phyloP scores from a whole-genome alignment of 305 asterid genomes.

The Caryopteris hybrid region DNA sequence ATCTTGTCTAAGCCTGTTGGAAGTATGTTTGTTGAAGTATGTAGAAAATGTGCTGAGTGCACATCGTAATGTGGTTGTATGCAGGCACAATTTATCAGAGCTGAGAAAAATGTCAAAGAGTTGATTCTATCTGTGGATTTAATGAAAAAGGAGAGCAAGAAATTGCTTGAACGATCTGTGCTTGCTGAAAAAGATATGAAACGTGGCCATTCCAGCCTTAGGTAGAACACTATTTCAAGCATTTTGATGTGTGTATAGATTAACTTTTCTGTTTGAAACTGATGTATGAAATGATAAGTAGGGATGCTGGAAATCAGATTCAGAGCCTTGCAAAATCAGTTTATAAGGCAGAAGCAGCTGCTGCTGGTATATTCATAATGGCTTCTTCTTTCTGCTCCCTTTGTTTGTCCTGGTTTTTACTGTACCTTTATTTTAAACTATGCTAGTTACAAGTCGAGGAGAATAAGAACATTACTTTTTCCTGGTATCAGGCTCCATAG shows the following conservation, averaged over 20 bases:
- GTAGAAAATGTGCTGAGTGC: conserved; percentile 6
- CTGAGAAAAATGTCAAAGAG: conserved; percentile 73
- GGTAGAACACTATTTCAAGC: conserved; percentile 33
- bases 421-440: background rate
- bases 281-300: conserved; percentile 30
- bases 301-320: conserved; percentile 75
- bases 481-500: background rate
- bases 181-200: conserved; percentile 87
- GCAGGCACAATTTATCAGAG: conserved; percentile 78
- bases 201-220: conserved; percentile 62
- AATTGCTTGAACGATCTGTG: conserved; percentile 75
- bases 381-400: background rate
- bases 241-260: conserved; percentile 1
- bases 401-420: background rate
- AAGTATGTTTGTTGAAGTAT: conserved; percentile 16
- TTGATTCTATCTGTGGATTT: conserved; percentile 67
- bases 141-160: conserved; percentile 84
- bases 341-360: conserved; percentile 69
- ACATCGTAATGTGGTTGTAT: conserved; percentile 16
- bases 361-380: conserved; percentile 55
- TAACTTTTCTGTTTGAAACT: conserved; percentile 23
- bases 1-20: background rate
- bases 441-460: background rate
- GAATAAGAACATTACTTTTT: background rate
- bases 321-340: conserved; percentile 63